Evolutionary conservation across 1,139 yeast genomes (phyloP), one percentile per base, ranked within the genome.

Genomic region (Saccharomyces hybrid): DNA sequence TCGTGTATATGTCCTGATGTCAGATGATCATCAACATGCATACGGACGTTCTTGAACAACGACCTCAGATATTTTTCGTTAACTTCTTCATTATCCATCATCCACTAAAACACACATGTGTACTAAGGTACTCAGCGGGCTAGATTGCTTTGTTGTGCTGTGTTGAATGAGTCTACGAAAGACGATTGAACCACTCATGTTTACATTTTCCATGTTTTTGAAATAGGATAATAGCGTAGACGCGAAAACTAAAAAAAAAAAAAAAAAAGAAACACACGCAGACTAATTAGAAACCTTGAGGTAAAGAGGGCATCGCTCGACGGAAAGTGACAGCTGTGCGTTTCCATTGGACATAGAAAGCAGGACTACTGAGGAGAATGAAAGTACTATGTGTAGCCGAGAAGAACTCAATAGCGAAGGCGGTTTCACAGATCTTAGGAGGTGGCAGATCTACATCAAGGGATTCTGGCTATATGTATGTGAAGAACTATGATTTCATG

Each of bases 371-470:
- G 8, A 38, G 7, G n/a, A 38, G 11, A 38, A 85, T 86, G 90
- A 83, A 76, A 65, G 81, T 95, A 5, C 79, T 95, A 53, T 93
- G 98, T 71, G 97, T 95, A 56, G 99, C 99, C 1, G 99, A 95
- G 72, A 95, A 95, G 72, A 96, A 96, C 54, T 88, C 96, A 1
- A 93, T 95, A 52, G 95, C 98, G 7, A 88, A 85, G 67, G 87
- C 90, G 27, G 93, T 95, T 13, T 81, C 96, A 0, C 68, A 72
- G 32, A 83, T 85, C 1, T 77, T 93, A 4, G 83, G 93, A 23
- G 96, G 96, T 5, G 95, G 95, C 0, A 67, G 78, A 4, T 73
- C 77, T 29, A 66, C 67, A 6, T 67, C 77, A 50, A 72, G 87
- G 48, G 72, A 76, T 51, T 76, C 88, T 2, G 70, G 73, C 2